phyloP scores from a whole-genome alignment of 345 rosid species.

The Cardamine chenopodiifolia region DNA sequence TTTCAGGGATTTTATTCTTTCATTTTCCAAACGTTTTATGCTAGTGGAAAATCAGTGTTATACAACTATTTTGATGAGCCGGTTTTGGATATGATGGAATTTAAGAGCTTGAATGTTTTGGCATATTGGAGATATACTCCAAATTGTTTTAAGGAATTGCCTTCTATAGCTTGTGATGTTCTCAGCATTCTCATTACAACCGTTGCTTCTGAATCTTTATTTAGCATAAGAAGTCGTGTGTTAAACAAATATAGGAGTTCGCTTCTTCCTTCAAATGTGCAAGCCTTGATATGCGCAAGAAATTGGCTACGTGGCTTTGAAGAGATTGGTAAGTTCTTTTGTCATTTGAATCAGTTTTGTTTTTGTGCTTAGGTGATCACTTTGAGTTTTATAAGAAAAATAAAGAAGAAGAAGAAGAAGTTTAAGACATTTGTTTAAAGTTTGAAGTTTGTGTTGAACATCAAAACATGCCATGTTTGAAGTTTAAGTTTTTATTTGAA shows the following conservation, averaged over 20 bases:
- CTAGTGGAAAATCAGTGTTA: no score
- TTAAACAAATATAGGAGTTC: background rate
- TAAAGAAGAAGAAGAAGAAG: background rate
- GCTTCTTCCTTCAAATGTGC: background rate
- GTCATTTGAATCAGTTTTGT: background rate
- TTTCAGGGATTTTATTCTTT: background rate
- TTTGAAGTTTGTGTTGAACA: no score
- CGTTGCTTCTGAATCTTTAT: background rate
- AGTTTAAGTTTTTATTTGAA: no score
- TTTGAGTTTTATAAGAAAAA: background rate
- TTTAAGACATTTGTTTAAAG: no score
- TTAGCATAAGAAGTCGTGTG: background rate
- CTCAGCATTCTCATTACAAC: background rate
- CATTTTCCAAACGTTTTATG: background rate
- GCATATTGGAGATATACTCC: background rate
- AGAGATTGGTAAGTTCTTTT: background rate
- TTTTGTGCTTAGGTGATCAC: background rate
- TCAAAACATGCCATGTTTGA: no score
- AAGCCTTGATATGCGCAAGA: background rate
- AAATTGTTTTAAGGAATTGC: background rate
- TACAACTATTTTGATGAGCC: background rate
- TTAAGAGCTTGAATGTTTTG: background rate
- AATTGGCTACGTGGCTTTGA: background rate
- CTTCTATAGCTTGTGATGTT: background rate
- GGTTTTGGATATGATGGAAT: background rate